phyloP scores from a whole-genome alignment of 129 eudicot genomes.

The Centrapalus pauciflorus region DNA sequence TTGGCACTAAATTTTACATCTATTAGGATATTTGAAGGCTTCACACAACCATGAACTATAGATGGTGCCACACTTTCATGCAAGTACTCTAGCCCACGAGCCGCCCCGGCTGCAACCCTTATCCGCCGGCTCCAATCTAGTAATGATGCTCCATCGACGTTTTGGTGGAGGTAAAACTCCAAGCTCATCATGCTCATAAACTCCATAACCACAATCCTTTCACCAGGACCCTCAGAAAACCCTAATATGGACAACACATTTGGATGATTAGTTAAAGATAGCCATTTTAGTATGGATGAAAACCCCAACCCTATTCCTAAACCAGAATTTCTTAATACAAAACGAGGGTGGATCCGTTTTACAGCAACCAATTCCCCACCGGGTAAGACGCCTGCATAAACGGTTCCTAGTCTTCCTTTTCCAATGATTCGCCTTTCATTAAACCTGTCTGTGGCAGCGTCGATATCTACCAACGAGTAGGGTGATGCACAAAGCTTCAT shows the following conservation, averaged over 20 bases:
- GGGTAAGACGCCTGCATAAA: conserved; percentile 55
- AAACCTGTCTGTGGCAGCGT: conserved; percentile 81
- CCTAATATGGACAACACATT: conserved; percentile 69
- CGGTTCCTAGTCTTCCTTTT: conserved; percentile 66
- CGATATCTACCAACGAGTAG: conserved; percentile 57
- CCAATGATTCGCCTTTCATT: conserved; percentile 59
- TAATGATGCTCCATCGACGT: conserved; percentile 42
- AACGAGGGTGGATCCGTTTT: conserved; percentile 61
- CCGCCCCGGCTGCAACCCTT: conserved; percentile 67
- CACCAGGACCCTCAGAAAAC: conserved; percentile 85
- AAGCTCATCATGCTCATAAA: conserved; percentile 68
- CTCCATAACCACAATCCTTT: conserved; percentile 72
- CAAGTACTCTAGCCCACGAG: conserved; percentile 79
- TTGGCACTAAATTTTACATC: conserved; percentile 73
- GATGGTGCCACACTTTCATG: conserved; percentile 63
- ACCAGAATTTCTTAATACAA: conserved; percentile 59
- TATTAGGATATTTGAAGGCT: conserved; percentile 75
- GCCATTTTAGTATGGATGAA: conserved; percentile 46
- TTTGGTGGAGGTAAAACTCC: conserved; percentile 68
- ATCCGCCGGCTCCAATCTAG: conserved; percentile 71
- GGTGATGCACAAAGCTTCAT: conserved; percentile 38
- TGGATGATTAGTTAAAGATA: conserved; percentile 67
- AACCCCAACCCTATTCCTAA: conserved; percentile 39
- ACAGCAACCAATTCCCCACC: conserved; percentile 61
- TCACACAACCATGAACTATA: conserved; percentile 75